Evolutionary conservation across 768 basidiomycete species (phyloP).

Genomic region (Hericium rajendrae): DNA sequence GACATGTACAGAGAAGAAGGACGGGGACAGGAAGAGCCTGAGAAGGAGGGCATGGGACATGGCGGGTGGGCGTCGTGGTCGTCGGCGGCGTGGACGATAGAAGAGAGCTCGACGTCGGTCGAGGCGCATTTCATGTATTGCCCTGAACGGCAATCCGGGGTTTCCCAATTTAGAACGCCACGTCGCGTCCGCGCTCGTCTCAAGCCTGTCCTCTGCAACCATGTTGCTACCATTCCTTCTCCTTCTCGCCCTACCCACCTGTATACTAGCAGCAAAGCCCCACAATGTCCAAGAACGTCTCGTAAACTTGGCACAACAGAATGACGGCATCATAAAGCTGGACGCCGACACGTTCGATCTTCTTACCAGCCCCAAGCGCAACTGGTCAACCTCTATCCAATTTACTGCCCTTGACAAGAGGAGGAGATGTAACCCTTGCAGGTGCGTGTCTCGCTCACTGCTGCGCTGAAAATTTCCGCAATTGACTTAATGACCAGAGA

Average conservation of each 20-base stretch:
- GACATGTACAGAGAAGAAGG: constrained; percentile 90
- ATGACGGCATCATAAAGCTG: constrained; percentile 76
- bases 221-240: constrained; percentile 22
- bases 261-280: constrained; percentile 20
- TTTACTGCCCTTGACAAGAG: constrained; percentile 79
- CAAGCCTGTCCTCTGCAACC: not conserved
- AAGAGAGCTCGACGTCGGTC: not conserved
- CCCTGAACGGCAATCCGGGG: not conserved
- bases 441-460: constrained; percentile 35
- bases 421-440: constrained; percentile 88
- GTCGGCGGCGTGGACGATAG: not conserved
- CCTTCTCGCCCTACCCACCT: constrained; percentile 24
- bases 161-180: constrained; percentile 3
- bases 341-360: constrained; percentile 70
- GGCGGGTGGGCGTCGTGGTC: not conserved
- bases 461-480: too few species aligned
- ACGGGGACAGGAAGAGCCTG: constrained; percentile 84
- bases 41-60: constrained; percentile 79
- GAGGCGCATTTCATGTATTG: not conserved
- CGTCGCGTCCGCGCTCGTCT: constrained; percentile 6
- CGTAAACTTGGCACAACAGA: constrained; percentile 53
- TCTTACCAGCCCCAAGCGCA: constrained; percentile 62
- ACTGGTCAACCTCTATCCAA: constrained; percentile 82
- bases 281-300: constrained; percentile 44
- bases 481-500: constrained; percentile 37